Conservation (phyloP, 2,329 filamentous ascomycete species). For the Aspergillus fumigatiaffinis region DNA sequence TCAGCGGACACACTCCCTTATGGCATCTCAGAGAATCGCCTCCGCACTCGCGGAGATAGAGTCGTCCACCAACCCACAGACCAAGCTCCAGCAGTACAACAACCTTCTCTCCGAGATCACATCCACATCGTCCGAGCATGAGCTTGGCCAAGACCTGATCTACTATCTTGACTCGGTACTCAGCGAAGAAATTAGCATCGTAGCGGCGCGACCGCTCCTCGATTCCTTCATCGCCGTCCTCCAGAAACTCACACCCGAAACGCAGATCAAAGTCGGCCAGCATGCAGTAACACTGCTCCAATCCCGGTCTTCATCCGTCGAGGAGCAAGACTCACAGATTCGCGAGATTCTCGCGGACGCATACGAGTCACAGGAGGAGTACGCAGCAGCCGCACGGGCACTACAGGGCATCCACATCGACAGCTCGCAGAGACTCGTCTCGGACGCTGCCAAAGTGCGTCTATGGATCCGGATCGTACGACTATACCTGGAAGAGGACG, state of each 20-base stretch:
- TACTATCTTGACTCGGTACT: slow-evolving; percentile 68
- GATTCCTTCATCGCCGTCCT: slow-evolving; percentile 64
- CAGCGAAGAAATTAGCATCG: slow-evolving; percentile 66
- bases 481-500: slow-evolving; percentile 90
- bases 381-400: slow-evolving; percentile 68
- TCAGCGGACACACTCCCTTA: slow-evolving; percentile 16
- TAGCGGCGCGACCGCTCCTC: slow-evolving; percentile 69
- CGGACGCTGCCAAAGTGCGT: slow-evolving; percentile 73
- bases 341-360: slow-evolving; percentile 79
- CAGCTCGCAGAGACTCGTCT: slow-evolving; percentile 77
- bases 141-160: slow-evolving; percentile 59
- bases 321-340: slow-evolving; percentile 77
- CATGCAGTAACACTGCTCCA: slow-evolving; percentile 66
- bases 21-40: slow-evolving; percentile 50
- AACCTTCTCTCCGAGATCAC: slow-evolving; percentile 56
- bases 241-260: slow-evolving; percentile 50
- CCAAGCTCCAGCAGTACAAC: slow-evolving; percentile 55
- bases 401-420: slow-evolving; percentile 86
- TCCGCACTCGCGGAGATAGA: slow-evolving; percentile 50
- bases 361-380: slow-evolving; percentile 79
- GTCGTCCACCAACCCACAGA: slow-evolving; percentile 43
- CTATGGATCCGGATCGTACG: slow-evolving; percentile 94
- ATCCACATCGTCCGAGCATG: slow-evolving; percentile 39
- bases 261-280: slow-evolving; percentile 71
- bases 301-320: slow-evolving; percentile 67